Conservation (phyloP, 202 grass and related monocot species). For the Musa balbisiana region DNA sequence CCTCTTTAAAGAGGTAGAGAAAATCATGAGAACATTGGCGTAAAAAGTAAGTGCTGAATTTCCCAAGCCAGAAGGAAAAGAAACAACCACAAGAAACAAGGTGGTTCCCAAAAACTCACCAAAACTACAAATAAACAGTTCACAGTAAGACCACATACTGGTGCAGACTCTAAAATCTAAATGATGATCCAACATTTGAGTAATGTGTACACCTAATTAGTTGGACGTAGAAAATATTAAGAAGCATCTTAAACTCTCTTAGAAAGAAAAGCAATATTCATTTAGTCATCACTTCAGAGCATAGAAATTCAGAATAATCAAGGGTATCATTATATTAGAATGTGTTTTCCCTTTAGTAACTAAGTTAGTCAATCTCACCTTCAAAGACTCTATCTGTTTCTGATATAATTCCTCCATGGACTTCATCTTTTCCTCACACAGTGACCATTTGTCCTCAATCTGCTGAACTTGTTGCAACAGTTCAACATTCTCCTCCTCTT, state of each 20-base stretch:
- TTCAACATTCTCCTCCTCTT: conserved; percentile 13
- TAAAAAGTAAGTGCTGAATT: no score
- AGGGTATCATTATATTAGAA: background rate
- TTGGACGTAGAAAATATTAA: no score
- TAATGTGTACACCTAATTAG: no score
- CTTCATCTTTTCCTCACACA: conserved; percentile 21
- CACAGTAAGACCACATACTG: no score
- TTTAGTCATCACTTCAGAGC: background rate
- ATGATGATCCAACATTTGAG: no score
- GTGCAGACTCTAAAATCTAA: no score
- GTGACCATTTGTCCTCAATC: conserved; percentile 11
- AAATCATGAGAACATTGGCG: no score
- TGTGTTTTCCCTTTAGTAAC: background rate
- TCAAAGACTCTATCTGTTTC: conserved; percentile 3
- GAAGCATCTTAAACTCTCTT: no score
- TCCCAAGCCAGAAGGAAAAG: no score
- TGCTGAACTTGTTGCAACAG: conserved; percentile 14
- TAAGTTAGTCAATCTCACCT: background rate
- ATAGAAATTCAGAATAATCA: background rate
- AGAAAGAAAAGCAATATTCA: background rate
- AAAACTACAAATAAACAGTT: no score
- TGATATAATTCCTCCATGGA: conserved; percentile 16
- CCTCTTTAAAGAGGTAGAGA: background rate
- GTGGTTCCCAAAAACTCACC: no score
- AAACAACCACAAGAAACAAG: no score